Evolutionary conservation across 2,329 filamentous ascomycete species (phyloP), one percentile per base, ranked within the genome.

Genomic region (Pseudogymnoascus sp.): DNA sequence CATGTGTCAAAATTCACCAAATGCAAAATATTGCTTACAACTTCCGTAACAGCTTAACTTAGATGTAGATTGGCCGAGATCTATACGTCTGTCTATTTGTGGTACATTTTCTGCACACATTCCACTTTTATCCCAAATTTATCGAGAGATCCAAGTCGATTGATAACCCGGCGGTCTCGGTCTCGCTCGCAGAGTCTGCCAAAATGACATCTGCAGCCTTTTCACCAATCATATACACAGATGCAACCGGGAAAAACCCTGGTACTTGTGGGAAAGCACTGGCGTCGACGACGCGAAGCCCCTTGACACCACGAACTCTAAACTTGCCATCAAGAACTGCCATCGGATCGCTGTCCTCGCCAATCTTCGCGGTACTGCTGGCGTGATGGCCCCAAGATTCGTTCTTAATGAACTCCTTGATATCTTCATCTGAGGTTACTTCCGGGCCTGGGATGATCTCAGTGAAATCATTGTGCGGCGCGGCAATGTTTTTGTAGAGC

Each of bases 351-450:
- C 74, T 74, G 27, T 81, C 80, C 0, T 74, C 73, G 1, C 84
- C 83, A 65, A 86, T 85, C 0, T 80, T 76, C 58, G 77, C 80
- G 0, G 81, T 82, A 29, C 79, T 81, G 1, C 76, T 80, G 2
- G 80, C 80, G 69, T 86, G 83, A 66, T 86, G 83, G 1, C 81
- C 80, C 74, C 81, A 84, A 1, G 78, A 76, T 33, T 78, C 74
- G 55, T 81, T 75, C 68, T 74, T 77, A 59, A 81, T 75, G 63
- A 75, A 81, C 29, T 78, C 74, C 59, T 77, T 72, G 58, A 82
- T 72, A 8, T 78, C 70, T 13, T 72, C 76, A 42, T 80, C 74
- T 2, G 73, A 73, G 31, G 4, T 81, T 80, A 64, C 27, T 17
- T 55, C n/a, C 2, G 44, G 44, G 31, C 44, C 44, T 33, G 44